A percentile compares a stretch with the other conserved stretches of the same genome.
Evolutionary conservation across 169 alveolate species (phyloP).

Genomic region (Eimeria sp.): DNA sequence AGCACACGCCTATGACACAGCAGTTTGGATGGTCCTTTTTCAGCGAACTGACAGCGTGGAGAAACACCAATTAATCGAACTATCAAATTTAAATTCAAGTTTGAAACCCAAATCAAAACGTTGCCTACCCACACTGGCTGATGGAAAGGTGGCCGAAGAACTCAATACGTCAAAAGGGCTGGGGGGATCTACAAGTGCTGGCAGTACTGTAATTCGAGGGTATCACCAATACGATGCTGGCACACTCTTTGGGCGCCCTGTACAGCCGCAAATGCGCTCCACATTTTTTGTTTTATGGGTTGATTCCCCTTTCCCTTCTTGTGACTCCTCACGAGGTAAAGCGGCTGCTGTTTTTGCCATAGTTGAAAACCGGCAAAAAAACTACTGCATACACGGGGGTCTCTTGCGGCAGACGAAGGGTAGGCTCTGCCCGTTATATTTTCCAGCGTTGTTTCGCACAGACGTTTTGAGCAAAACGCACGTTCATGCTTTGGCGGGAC

Average conservation of each 20-base stretch:
- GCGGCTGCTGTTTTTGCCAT: no score
- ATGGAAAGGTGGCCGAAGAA: not conserved
- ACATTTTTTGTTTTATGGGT: no score
- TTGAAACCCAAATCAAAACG: no score
- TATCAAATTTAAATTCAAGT: no score
- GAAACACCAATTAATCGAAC: not conserved
- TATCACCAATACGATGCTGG: not conserved
- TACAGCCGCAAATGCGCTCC: no score
- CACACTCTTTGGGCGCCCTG: not conserved
- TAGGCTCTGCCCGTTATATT: not conserved
- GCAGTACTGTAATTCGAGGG: not conserved
- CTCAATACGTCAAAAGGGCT: not conserved
- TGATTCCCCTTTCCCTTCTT: no score
- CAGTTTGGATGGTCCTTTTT: not conserved
- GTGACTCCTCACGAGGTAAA: no score
- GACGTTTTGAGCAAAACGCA: not conserved
- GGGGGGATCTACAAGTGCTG: not conserved
- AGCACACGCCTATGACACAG: not conserved
- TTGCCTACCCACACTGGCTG: not conserved
- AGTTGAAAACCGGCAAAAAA: no score
- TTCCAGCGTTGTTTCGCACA: not conserved
- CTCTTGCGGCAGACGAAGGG: not conserved
- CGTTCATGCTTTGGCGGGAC: no score
- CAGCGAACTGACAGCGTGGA: not conserved
- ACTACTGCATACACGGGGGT: not conserved